A percentile compares a stretch with the other conserved stretches of the same genome.
Conservation (phyloP, 805 yeast species). For the Sugiyamaella floridensis region DNA sequence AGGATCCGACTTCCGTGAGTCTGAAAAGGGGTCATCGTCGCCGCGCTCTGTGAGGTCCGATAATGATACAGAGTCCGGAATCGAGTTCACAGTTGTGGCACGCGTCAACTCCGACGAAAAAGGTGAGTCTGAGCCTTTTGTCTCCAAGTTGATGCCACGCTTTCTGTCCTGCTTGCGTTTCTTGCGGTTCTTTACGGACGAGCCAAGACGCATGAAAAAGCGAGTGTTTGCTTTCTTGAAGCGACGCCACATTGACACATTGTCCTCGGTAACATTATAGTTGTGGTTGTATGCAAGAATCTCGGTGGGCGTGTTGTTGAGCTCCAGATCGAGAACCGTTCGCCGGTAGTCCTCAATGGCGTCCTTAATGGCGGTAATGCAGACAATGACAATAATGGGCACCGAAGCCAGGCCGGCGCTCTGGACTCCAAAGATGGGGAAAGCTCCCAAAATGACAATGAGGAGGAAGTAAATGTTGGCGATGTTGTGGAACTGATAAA, state of each 20-base stretch:
- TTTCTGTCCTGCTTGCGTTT: slow-evolving; percentile 7
- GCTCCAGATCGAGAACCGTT: slow-evolving; percentile 55
- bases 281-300: slow-evolving; percentile 49
- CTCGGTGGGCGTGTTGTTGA: slow-evolving; percentile 66
- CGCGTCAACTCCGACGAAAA: slow-evolving; percentile 12
- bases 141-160: background rate
- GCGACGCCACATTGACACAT: slow-evolving; percentile 58
- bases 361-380: slow-evolving; percentile 68
- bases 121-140: background rate
- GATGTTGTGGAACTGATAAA: slow-evolving; percentile 74
- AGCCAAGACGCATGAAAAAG: slow-evolving; percentile 10
- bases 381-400: slow-evolving; percentile 72
- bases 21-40: slow-evolving; percentile 7
- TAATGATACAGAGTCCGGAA: slow-evolving; percentile 11
- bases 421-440: slow-evolving; percentile 68
- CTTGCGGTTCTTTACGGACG: slow-evolving; percentile 6
- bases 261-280: slow-evolving; percentile 50
- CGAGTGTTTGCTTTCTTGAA: slow-evolving; percentile 55
- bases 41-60: slow-evolving; percentile 10
- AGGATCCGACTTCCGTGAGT: background rate
- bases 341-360: slow-evolving; percentile 74
- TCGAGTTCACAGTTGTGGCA: slow-evolving; percentile 20
- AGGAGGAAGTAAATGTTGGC: slow-evolving; percentile 87
- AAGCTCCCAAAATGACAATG: slow-evolving; percentile 71
- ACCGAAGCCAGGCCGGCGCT: slow-evolving; percentile 72